A percentile compares a stretch with the other conserved stretches of the same genome.
These are phyloP conservation scores for Aspergillus luchuensis DNA, from an alignment of 2,329 filamentous ascomycete species.

Conservation along the genomic window DNA sequence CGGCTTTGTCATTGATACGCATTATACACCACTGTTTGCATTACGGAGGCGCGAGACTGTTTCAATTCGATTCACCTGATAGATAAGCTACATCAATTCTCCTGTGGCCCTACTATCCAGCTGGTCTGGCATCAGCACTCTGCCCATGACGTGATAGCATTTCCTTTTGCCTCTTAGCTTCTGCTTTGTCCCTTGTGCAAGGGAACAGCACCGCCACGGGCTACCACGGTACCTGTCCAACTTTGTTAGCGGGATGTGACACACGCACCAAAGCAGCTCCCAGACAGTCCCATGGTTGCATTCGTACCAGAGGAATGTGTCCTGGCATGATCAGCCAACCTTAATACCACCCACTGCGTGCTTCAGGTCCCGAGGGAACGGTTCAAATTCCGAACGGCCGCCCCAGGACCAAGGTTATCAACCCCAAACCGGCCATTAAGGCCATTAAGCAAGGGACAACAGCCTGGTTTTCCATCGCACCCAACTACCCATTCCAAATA, in stretches of 20 bases:
- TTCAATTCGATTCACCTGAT: not conserved
- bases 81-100: not conserved
- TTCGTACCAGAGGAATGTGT: not conserved
- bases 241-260: not conserved
- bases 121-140: not conserved
- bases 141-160: not conserved
- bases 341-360: not conserved
- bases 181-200: not conserved
- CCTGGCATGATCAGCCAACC: not conserved
- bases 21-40: not conserved
- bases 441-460: not conserved
- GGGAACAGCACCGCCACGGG: not conserved
- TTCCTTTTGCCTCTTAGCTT: not conserved
- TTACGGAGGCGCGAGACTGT: not conserved
- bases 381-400: not conserved
- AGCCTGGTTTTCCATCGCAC: not conserved
- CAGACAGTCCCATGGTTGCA: not conserved
- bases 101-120: not conserved
- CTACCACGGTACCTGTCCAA: not conserved
- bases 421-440: not conserved
- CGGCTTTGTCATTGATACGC: slow-evolving; percentile 5
- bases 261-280: not conserved
- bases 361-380: not conserved
- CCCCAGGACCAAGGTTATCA: not conserved
- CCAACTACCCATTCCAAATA: not conserved